These are phyloP conservation scores for Scedosporium aurantiacum DNA, from an alignment of 2,329 filamentous ascomycete species.

Conservation along the genomic window DNA sequence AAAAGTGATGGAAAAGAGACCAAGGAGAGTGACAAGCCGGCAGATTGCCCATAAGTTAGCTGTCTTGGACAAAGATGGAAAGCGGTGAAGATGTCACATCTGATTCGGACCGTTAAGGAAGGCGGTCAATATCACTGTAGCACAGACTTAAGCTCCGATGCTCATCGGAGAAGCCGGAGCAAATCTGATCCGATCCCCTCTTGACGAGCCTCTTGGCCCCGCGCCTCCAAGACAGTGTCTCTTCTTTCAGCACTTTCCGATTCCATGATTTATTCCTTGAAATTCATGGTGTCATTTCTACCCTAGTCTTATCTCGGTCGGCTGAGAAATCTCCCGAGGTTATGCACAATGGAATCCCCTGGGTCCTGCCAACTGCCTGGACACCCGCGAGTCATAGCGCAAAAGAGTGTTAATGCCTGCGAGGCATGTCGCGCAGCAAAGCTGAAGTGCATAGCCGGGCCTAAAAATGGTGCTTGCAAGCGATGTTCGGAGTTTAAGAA, in stretches of 20 bases:
- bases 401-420: slow-evolving; percentile 30
- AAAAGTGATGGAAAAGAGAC: too few relatives aligned
- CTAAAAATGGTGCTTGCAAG: slow-evolving; percentile 36
- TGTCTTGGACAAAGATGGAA: too few relatives aligned
- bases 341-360: neutral
- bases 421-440: slow-evolving; percentile 44
- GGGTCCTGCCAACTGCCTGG: neutral
- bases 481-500: slow-evolving; percentile 41
- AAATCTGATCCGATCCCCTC: neutral
- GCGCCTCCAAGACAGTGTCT: neutral
- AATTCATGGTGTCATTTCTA: neutral
- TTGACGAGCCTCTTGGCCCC: neutral
- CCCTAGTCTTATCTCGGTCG: neutral
- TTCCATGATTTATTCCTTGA: neutral
- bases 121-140: neutral
- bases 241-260: neutral
- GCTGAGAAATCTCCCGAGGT: neutral
- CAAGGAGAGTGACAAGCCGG: too few relatives aligned
- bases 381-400: neutral
- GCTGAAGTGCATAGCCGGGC: slow-evolving; percentile 38
- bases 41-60: too few relatives aligned
- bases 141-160: neutral
- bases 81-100: too few relatives aligned
- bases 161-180: neutral
- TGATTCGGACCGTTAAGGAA: too few relatives aligned